These are phyloP conservation scores for Monosporascus cannonballus DNA, from an alignment of 2,329 filamentous ascomycete genomes.

Conservation along the genomic window DNA sequence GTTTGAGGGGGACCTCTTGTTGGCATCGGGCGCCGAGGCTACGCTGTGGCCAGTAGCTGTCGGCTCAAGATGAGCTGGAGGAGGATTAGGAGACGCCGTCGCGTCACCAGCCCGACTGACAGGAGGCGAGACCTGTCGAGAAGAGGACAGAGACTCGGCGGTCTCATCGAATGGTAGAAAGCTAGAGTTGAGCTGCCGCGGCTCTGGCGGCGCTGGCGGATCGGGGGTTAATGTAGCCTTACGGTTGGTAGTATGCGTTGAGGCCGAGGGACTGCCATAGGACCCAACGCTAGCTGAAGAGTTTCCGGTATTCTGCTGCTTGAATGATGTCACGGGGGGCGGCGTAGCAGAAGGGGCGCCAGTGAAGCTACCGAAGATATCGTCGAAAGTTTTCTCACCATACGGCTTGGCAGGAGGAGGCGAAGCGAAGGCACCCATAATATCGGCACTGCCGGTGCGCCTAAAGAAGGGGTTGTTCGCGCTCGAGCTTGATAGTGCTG, in stretches of 20 bases:
- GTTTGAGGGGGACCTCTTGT: constrained; percentile 21
- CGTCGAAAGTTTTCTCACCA: constrained; percentile 71
- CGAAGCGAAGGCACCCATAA: constrained; percentile 48
- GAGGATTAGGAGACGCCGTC: constrained; percentile 21
- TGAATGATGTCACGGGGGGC: constrained; percentile 52
- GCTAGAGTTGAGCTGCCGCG: constrained; percentile 70
- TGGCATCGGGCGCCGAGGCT: constrained; percentile 26
- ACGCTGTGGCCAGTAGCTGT: constrained; percentile 29
- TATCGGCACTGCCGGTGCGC: constrained; percentile 55
- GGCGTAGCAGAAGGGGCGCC: constrained; percentile 36
- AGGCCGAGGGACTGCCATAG: constrained; percentile 47
- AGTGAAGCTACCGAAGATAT: constrained; percentile 70
- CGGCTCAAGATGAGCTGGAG: constrained; percentile 33
- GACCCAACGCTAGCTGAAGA: constrained; percentile 47
- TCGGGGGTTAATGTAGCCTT: constrained; percentile 53
- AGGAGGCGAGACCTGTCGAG: constrained; percentile 70
- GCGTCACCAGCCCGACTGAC: constrained; percentile 51
- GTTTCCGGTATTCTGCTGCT: constrained; percentile 52
- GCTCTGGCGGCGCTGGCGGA: constrained; percentile 61
- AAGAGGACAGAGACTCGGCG: constrained; percentile 66
- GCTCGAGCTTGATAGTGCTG: constrained; percentile 61
- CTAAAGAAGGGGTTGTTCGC: constrained; percentile 96
- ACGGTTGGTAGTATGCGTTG: constrained; percentile 59
- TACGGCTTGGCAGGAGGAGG: constrained; percentile 38
- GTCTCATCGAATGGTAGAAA: constrained; percentile 65